Conservation (phyloP, 2,329 filamentous ascomycete species). For the Neospermospora avenae region DNA sequence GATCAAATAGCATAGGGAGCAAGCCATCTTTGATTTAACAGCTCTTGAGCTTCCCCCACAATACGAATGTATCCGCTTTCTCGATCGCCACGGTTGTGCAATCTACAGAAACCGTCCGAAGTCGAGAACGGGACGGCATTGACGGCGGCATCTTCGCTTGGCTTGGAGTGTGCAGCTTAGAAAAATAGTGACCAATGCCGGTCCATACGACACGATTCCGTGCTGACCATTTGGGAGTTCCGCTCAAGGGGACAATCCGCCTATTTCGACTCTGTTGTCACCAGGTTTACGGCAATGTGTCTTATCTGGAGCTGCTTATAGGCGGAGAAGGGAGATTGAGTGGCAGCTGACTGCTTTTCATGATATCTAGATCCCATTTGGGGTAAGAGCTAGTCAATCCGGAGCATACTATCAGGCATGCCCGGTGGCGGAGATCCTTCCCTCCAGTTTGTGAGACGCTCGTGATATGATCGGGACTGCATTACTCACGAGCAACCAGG, state of each 20-base stretch:
- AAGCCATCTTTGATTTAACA: background rate
- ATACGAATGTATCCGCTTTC: background rate
- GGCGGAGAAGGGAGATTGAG: background rate
- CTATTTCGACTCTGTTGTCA: background rate
- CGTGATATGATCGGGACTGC: background rate
- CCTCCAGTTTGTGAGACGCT: background rate
- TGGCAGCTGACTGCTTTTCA: slow-evolving; percentile 1
- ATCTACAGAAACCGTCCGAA: background rate
- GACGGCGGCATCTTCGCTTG: background rate
- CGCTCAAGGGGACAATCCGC: background rate
- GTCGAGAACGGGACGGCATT: background rate
- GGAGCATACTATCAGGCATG: background rate
- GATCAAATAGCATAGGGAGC: background rate
- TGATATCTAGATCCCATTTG: background rate
- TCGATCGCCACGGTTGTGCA: background rate
- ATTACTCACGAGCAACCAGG: background rate
- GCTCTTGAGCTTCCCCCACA: background rate
- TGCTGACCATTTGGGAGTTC: slow-evolving; percentile 2
- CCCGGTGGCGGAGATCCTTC: background rate
- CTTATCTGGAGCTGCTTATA: slow-evolving; percentile 4
- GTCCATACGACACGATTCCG: background rate
- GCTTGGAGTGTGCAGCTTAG: background rate
- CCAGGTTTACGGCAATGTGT: background rate
- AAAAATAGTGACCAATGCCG: background rate
- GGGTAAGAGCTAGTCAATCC: background rate